Conservation (phyloP, 2,329 filamentous ascomycete genomes). For the Zymoseptoria brevis region DNA sequence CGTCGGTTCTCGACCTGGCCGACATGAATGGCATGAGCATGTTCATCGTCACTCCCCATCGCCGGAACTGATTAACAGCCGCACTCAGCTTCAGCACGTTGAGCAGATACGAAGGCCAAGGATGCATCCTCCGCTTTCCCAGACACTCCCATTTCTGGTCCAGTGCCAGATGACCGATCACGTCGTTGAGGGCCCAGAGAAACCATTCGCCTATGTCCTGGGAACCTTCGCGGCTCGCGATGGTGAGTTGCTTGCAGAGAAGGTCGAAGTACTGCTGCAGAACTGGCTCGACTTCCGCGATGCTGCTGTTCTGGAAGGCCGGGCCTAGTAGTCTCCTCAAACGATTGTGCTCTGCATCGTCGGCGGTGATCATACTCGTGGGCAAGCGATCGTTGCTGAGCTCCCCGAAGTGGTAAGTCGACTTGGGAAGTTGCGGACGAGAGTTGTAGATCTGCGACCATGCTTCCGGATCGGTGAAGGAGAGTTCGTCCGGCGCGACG, state of each 20-base stretch:
- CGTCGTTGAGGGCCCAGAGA: constrained; percentile 66
- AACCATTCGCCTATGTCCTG: constrained; percentile 68
- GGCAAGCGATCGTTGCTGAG: constrained; percentile 7
- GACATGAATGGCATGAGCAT: constrained; percentile 11
- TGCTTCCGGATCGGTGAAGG: constrained; percentile 20
- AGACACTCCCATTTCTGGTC: constrained; percentile 39
- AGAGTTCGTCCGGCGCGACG: constrained; percentile 25
- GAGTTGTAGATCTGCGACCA: constrained; percentile 22
- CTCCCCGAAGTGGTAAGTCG: constrained; percentile 12
- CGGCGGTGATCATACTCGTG: constrained; percentile 17
- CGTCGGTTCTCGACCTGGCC: constrained; percentile 1
- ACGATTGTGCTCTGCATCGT: constrained; percentile 16
- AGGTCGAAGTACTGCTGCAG: constrained; percentile 17
- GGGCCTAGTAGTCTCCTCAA: constrained; percentile 12
- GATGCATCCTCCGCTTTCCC: constrained; percentile 16
- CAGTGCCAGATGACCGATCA: constrained; percentile 52
- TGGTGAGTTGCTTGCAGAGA: constrained; percentile 12
- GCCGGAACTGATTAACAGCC: constrained; percentile 14
- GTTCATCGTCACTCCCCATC: constrained; percentile 13
- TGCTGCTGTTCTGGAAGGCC: constrained; percentile 18
- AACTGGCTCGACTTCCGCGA: constrained; percentile 17
- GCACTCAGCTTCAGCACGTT: constrained; percentile 13
- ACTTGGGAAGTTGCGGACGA: constrained; percentile 16
- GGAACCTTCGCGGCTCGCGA: constrained; percentile 53
- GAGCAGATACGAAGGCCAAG: constrained; percentile 18